Conservation (phyloP, 208 protist species). For the Novymonas esmeraldas region DNA sequence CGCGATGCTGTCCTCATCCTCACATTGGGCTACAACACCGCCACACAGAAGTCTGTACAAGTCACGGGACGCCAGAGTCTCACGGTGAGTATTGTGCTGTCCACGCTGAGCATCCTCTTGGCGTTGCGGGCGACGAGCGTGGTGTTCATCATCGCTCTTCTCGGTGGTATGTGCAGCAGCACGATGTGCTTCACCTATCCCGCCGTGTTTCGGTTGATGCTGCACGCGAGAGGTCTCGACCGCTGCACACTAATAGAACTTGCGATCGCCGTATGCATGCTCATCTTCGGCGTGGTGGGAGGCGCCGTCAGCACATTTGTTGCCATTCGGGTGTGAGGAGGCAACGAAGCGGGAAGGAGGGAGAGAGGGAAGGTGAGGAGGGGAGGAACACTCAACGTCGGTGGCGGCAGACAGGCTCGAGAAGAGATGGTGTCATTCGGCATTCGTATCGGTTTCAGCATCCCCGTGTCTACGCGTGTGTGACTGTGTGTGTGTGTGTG, state of each 20-base stretch:
- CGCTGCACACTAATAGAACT: conserved; percentile 38
- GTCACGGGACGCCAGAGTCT: conserved; percentile 59
- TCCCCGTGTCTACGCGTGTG: no score
- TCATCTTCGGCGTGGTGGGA: conserved; percentile 59
- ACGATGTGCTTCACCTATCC: conserved; percentile 77
- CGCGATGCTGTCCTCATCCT: conserved; percentile 80
- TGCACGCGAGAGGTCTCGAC: conserved; percentile 46
- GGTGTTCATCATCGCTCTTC: conserved; percentile 13
- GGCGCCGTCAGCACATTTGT: conserved; percentile 56
- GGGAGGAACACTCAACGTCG: no score
- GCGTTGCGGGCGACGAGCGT: conserved; percentile 60
- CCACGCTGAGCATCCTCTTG: conserved; percentile 45
- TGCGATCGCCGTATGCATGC: conserved; percentile 38
- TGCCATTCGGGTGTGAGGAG: conserved; percentile 34
- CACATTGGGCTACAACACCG: conserved; percentile 72
- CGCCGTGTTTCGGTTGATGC: conserved; percentile 57
- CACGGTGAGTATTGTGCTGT: conserved; percentile 61
- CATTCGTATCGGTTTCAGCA: no score
- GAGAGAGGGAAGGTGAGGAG: not conserved
- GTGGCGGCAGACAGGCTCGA: no score
- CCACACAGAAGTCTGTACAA: conserved; percentile 29
- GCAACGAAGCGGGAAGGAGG: no score
- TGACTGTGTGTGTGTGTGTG: no score
- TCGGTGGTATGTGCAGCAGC: conserved; percentile 26
- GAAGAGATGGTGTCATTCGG: no score